Evolutionary conservation across 1,139 yeast species (phyloP).

Genomic region (Candida mesenterica): DNA sequence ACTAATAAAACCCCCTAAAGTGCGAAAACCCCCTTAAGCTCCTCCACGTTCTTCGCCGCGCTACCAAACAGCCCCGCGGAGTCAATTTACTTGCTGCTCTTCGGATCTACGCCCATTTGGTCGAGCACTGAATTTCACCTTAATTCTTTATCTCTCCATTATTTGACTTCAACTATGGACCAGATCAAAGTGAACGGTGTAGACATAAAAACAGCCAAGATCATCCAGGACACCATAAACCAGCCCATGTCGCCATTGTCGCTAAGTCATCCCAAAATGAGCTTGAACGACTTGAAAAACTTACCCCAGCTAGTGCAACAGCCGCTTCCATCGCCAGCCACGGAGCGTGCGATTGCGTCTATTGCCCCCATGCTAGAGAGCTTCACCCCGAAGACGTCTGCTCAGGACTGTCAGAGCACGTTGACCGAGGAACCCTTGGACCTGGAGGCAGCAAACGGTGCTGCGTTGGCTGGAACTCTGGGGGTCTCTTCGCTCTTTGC

Average conservation of each 20-base stretch:
- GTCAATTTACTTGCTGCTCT: too few relatives aligned
- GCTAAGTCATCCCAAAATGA: conserved; percentile 19
- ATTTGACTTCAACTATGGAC: conserved; percentile 1
- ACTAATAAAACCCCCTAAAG: too few relatives aligned
- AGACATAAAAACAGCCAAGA: background rate
- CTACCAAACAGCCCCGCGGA: too few relatives aligned
- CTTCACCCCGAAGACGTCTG: conserved; percentile 69
- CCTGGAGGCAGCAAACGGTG: background rate
- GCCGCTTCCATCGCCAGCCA: conserved; percentile 28
- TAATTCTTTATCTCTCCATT: too few relatives aligned
- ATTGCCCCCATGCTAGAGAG: conserved; percentile 75
- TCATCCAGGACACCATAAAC: conserved; percentile 9
- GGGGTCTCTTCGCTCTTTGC: conserved; percentile 1
- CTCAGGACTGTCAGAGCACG: conserved; percentile 40
- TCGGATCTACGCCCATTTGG: too few relatives aligned
- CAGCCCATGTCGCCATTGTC: conserved; percentile 37
- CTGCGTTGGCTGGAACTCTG: background rate
- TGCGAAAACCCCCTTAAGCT: too few relatives aligned
- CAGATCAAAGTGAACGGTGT: background rate
- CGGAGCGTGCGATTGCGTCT: conserved; percentile 66
- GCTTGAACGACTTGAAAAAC: conserved; percentile 10
- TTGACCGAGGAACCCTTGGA: background rate
- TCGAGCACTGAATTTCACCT: too few relatives aligned
- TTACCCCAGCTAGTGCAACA: conserved; percentile 8
- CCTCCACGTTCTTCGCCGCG: too few relatives aligned